Evolutionary conservation across 1,139 yeast genomes (phyloP).

Genomic region (Debaryomyces nepalensis): DNA sequence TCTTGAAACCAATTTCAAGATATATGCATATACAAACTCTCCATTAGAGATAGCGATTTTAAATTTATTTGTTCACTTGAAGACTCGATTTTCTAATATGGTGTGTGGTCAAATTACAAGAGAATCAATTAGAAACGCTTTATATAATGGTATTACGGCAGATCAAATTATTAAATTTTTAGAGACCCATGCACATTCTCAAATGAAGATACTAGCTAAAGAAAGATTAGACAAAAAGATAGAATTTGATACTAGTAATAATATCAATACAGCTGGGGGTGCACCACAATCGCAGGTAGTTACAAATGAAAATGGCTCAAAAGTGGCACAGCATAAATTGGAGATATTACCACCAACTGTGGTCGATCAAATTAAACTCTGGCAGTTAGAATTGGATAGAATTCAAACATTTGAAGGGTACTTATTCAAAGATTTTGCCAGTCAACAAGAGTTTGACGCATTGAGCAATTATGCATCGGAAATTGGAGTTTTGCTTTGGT

Average conservation of each 20-base stretch:
- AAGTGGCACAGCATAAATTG: slow-evolving; percentile 47
- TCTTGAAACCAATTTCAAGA: slow-evolving; percentile 89
- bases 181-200: slow-evolving; percentile 93
- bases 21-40: slow-evolving; percentile 93
- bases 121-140: slow-evolving; percentile 85
- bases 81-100: slow-evolving; percentile 86
- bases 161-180: slow-evolving; percentile 90
- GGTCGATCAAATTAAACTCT: slow-evolving; percentile 88
- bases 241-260: slow-evolving; percentile 65
- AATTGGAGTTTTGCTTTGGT: slow-evolving; percentile 88
- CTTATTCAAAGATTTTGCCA: slow-evolving; percentile 82
- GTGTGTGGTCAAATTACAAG: slow-evolving; percentile 93
- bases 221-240: slow-evolving; percentile 67
- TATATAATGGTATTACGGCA: slow-evolving; percentile 89
- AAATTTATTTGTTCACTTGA: slow-evolving; percentile 82
- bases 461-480: slow-evolving; percentile 83
- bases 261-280: slow-evolving; percentile 54
- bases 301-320: slow-evolving; percentile 25
- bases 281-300: slow-evolving; percentile 42
- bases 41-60: slow-evolving; percentile 94
- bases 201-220: slow-evolving; percentile 76
- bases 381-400: slow-evolving; percentile 97
- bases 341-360: slow-evolving; percentile 92
- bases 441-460: slow-evolving; percentile 74
- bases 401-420: slow-evolving; percentile 88